Percentiles rank a stretch among this genome's conserved stretches.
Evolutionary conservation across 225 moss, liverwort and hornwort genomes (phyloP).

Genomic region (Takakia lepidozioides): DNA sequence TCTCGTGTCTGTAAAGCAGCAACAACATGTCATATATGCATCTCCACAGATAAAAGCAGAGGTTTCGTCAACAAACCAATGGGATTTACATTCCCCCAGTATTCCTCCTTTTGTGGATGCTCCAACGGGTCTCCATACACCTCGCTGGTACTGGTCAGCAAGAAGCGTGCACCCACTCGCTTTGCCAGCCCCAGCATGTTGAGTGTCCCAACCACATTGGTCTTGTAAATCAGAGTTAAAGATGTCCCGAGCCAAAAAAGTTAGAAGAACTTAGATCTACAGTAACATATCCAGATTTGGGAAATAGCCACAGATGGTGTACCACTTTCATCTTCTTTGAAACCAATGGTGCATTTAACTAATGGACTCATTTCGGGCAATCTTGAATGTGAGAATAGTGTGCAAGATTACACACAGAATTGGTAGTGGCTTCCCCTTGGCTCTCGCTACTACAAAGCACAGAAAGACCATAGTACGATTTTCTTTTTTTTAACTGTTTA

Average conservation of each 20-base stretch:
- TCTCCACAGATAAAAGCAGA: neutral
- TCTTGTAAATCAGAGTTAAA: neutral
- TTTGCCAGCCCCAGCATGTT: conserved; percentile 6
- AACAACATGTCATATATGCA: neutral
- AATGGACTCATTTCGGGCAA: too few species aligned
- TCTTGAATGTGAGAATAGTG: too few species aligned
- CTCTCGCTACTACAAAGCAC: too few species aligned
- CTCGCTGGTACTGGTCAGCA: conserved; percentile 5
- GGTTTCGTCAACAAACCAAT: neutral
- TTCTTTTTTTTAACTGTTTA: too few species aligned
- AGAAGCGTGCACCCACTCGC: conserved; percentile 1
- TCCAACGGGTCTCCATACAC: conserved; percentile 5
- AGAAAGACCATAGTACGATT: too few species aligned
- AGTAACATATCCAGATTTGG: too few species aligned
- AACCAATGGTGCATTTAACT: too few species aligned
- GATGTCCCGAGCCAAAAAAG: neutral
- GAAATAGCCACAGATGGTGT: too few species aligned
- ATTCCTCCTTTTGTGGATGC: conserved; percentile 9
- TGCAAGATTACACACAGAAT: too few species aligned
- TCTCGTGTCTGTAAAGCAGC: neutral
- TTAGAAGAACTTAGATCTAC: neutral
- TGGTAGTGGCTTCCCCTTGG: too few species aligned
- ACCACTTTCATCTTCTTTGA: too few species aligned
- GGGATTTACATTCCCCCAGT: conserved; percentile 2
- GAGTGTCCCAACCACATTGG: conserved; percentile 4